Percentiles rank a stretch among this genome's conserved stretches.
phyloP scores from a whole-genome alignment of 2,329 filamentous ascomycete genomes.

The Aspergillus pseudoterreus region DNA sequence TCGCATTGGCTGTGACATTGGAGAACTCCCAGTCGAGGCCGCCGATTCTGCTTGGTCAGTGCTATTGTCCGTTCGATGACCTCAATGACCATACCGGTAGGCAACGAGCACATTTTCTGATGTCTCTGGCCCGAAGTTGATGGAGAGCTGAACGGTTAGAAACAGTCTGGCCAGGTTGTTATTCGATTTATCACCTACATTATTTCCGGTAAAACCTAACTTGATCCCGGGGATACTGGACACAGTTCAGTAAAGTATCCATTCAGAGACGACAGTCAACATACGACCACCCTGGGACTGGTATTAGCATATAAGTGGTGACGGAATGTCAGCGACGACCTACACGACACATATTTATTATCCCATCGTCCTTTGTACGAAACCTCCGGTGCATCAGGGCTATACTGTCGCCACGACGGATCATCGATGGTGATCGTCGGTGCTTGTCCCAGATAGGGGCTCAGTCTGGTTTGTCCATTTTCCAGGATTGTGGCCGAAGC shows the following conservation, averaged over 20 bases:
- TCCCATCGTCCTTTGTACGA: conserved; percentile 64
- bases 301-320: neutral
- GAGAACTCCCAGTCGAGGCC: conserved; percentile 60
- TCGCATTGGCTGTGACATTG: conserved; percentile 55
- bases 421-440: conserved; percentile 27
- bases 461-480: conserved; percentile 40
- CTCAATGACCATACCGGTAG: conserved; percentile 35
- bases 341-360: conserved; percentile 55
- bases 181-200: conserved; percentile 23
- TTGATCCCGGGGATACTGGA: conserved; percentile 50
- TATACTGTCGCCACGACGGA: conserved; percentile 47
- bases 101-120: conserved; percentile 51
- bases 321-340: conserved; percentile 5
- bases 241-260: conserved; percentile 7
- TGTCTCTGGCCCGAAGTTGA: conserved; percentile 54
- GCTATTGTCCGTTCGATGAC: neutral
- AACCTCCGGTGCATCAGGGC: conserved; percentile 51
- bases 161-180: conserved; percentile 1
- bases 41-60: conserved; percentile 40
- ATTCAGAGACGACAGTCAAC: conserved; percentile 18
- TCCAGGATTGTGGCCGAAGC: conserved; percentile 39
- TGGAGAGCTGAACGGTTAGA: conserved; percentile 37
- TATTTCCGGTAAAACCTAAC: conserved; percentile 53
- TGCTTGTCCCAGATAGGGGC: conserved; percentile 38
- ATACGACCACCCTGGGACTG: conserved; percentile 50